Conservation (phyloP, 78 protist genomes). For the Dictyostelium firmibasis region DNA sequence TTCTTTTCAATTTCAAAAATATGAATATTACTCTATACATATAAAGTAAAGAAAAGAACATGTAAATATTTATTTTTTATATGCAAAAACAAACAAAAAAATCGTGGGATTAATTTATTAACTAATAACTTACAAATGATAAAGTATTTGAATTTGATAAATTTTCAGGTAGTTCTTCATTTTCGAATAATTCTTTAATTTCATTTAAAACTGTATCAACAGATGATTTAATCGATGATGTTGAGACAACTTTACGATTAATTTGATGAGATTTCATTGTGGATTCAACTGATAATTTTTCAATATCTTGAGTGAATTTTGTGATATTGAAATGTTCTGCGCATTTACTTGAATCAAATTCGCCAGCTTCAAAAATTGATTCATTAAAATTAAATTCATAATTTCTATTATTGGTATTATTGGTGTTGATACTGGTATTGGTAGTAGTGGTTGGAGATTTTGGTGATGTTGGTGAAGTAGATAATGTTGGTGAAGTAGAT, state of each 20-base stretch:
- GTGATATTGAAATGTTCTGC: slow-evolving; percentile 33
- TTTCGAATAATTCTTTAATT: slow-evolving; percentile 50
- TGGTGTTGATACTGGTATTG: neutral
- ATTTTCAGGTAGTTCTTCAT: slow-evolving; percentile 6
- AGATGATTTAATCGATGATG: neutral
- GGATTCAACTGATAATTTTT: slow-evolving; percentile 57
- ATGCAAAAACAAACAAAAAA: neutral
- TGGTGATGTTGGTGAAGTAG: neutral
- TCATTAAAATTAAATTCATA: neutral
- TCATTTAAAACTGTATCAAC: slow-evolving; percentile 14
- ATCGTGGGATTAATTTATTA: no score
- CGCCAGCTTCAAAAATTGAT: slow-evolving; percentile 44
- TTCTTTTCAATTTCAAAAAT: slow-evolving; percentile 51
- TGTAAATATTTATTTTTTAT: no score
- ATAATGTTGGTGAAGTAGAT: neutral
- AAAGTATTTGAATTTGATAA: slow-evolving; percentile 13
- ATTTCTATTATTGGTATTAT: neutral
- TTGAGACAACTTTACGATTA: slow-evolving; percentile 33
- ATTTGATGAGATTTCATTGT: slow-evolving; percentile 73
- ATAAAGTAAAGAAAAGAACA: neutral
- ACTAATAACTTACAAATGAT: neutral
- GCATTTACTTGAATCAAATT: slow-evolving; percentile 35
- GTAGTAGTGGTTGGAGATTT: neutral
- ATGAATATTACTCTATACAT: neutral
- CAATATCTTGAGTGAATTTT: slow-evolving; percentile 37